phyloP scores from a whole-genome alignment of 148 eudicot genomes.

The Silene conica region DNA sequence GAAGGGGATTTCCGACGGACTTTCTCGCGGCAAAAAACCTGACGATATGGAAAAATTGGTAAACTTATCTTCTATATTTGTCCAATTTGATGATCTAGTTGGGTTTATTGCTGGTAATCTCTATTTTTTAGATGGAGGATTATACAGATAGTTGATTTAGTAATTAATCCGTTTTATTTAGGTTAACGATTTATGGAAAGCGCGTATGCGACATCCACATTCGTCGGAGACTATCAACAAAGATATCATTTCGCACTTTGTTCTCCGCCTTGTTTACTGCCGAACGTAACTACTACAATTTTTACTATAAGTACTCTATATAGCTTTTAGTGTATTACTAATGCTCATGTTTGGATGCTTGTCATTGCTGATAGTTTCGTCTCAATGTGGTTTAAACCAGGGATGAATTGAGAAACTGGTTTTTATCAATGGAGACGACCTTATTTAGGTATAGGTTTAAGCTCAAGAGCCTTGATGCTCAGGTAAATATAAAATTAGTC shows the following conservation, averaged over 20 bases:
- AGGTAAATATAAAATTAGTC: conserved; percentile 34
- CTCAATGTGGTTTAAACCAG: conserved; percentile 21
- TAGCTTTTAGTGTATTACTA: neutral
- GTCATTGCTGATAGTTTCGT: neutral
- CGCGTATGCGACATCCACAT: conserved; percentile 61
- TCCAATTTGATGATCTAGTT: neutral
- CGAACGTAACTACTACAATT: conserved; percentile 42
- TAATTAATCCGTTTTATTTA: conserved; percentile 14
- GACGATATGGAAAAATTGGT: conserved; percentile 77
- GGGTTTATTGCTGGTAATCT: neutral
- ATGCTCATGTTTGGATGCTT: neutral
- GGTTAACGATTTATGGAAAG: conserved; percentile 62
- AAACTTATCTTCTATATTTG: neutral
- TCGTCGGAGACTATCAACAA: conserved; percentile 65
- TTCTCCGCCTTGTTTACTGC: conserved; percentile 89
- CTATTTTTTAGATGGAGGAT: neutral
- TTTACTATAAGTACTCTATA: neutral
- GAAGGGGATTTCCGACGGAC: conserved; percentile 80
- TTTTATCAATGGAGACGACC: conserved; percentile 82
- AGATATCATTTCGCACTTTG: conserved; percentile 89
- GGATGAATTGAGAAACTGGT: conserved; percentile 90
- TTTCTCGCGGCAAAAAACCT: conserved; percentile 76
- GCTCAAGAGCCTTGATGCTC: conserved; percentile 46
- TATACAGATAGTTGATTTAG: neutral
- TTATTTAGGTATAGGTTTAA: conserved; percentile 73